Base-by-base conservation (phyloP, 805 yeast species). In the Metschnikowia lochheadii region DNA sequence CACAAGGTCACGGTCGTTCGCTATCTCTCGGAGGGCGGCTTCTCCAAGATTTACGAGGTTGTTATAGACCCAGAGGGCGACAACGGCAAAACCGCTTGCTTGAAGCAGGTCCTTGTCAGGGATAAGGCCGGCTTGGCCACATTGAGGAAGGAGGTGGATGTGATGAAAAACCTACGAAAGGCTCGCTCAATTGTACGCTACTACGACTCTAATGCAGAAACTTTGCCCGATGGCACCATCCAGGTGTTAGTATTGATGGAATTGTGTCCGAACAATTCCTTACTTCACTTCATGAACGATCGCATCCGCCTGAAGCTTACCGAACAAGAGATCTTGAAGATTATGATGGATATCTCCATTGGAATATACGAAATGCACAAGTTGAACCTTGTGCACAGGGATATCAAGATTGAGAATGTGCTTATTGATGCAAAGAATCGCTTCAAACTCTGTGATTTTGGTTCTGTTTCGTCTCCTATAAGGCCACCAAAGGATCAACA, bases 221-320 rank as follows among this genome's bases (percentile, higher is more conserved):
- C 88, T 49, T 61, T 80, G 31, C 72, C 69, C 2, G 64, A 73
- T 44, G 73, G 79, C 1, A 62, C 76, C 0, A 94, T 89, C 65
- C 98, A 92, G 68, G 97, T 94, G 7, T 74, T 92, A 49, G 81
- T 92, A 40, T 74, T 92, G 56, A 94, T 92, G 98, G 99, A 92
- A 66, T 80, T 85, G 59, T 92, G 99, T 65, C 85, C 96, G 10
- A 87, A 87, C 64, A 80, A 86, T 55, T 89, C 96, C 15, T 78
- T 96, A 43, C 76, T 92, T 53, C 97, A 94, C 64, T 91, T 79
- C 63, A 91, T 92, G 98, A 94, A 92, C 68, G 78, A 85, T 17
- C 78, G 91, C 48, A 78, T 92, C 50, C 82, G 87, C 55, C 85
- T 89, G 11, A 92, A 91, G 63, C 75, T 92, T 48, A 71, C 79